Evolutionary conservation across 1,284 basidiomycete genomes (phyloP), one percentile per base, ranked within the genome.

Genomic region (Ganoderma resinaceum): DNA sequence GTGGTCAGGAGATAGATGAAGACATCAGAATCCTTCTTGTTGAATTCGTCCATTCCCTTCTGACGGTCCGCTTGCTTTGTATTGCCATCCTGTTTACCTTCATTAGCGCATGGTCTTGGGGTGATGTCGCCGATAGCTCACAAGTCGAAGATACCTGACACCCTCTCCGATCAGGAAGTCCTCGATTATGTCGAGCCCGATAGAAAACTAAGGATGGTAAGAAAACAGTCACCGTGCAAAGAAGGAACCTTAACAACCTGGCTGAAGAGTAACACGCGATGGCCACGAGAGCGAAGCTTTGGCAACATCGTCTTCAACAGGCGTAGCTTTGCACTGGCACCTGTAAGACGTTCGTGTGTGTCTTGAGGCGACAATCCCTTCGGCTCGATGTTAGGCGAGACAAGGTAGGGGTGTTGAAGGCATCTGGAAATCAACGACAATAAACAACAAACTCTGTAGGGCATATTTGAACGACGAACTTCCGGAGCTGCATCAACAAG

Each of bases 261-360:
- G 80, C 96, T 98, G 83, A 99, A 99, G 33, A 99, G 84, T 29
- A 99, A 85, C n/a, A 99, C 91, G 33, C 98, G 91, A 81, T 99
- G 98, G 0, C 96, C 96, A 53, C 92, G 89, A 63, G 90, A 89
- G 77, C 95, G 95, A 65, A 99, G 87, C 80, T 96, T 95, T 0
- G 95, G 94, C 46, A 99, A 84, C 60, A 99, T 82, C 61, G 84
- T 80, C 79, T 93, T 95, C 55, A 99, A 85, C 65, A 98, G 87
- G 38, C 91, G 89, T 62, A 99, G 84, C 81, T 99, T 99, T 40
- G 92, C 90, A 73, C 95, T 97, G 0, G 90, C 95, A 66, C 93
- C 91, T 57, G 96, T 90, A 46, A 98, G 81, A 72, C 92, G 92
- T 69, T 91, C 88, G 70, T 97, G 95, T 35, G 88, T 86, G 74